Conservation (phyloP, 2,329 filamentous ascomycete species). For the Hortaea werneckii region DNA sequence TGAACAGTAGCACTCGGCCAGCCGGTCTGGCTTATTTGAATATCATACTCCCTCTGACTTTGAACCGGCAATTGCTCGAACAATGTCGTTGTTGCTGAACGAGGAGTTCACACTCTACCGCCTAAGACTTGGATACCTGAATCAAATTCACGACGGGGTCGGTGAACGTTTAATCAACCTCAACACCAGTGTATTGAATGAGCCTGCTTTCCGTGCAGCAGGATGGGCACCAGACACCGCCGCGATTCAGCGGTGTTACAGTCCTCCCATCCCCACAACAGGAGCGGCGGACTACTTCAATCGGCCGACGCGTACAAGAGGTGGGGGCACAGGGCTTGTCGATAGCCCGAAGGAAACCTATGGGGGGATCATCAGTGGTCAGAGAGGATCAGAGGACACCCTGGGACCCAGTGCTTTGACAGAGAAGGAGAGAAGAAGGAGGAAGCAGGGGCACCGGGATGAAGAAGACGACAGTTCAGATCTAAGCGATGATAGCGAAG, state of each 20-base stretch:
- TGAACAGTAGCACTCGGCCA: no score
- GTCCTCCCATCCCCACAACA: conserved; percentile 73
- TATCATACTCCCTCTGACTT: no score
- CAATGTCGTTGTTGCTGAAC: conserved; percentile 29
- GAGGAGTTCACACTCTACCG: conserved; percentile 65
- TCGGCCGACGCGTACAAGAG: conserved; percentile 32
- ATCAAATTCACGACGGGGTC: conserved; percentile 71
- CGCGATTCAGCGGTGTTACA: conserved; percentile 73
- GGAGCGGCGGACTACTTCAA: conserved; percentile 72
- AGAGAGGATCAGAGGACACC: conserved; percentile 54
- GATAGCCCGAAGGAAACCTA: conserved; percentile 59
- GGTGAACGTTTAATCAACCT: conserved; percentile 75
- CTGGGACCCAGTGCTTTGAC: conserved; percentile 49
- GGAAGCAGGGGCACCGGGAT: conserved; percentile 48
- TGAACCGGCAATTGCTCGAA: no score
- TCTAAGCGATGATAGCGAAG: conserved; percentile 73
- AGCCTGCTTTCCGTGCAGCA: conserved; percentile 69
- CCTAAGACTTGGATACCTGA: conserved; percentile 68
- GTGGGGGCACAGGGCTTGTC: conserved; percentile 11
- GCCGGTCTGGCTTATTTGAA: no score
- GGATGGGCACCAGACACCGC: conserved; percentile 67
- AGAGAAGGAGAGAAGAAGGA: conserved; percentile 45
- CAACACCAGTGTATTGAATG: conserved; percentile 69
- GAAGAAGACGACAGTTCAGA: conserved; percentile 82
- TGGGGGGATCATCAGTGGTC: conserved; percentile 61